Evolutionary conservation across 1,139 yeast genomes (phyloP).

Genomic region (Kodamaea suecica): DNA sequence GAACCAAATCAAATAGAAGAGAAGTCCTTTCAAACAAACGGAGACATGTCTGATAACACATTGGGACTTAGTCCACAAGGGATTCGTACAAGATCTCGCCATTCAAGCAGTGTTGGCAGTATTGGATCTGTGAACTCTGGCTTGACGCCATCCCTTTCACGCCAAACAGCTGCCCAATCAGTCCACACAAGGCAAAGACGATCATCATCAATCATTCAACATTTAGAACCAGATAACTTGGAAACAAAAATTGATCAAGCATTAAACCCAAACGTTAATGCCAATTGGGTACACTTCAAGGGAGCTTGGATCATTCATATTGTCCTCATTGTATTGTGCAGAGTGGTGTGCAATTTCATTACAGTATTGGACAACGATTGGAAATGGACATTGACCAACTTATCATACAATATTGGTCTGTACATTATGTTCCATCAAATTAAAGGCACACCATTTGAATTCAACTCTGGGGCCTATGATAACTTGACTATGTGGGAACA

Average conservation of each 20-base stretch:
- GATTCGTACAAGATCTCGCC: constrained; percentile 11
- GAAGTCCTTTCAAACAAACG: too few species aligned
- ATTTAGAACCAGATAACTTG: constrained; percentile 87
- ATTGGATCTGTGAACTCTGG: constrained; percentile 14
- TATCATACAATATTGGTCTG: constrained; percentile 85
- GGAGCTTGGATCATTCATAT: constrained; percentile 96
- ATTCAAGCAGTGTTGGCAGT: constrained; percentile 20
- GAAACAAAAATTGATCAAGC: constrained; percentile 93
- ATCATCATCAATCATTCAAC: constrained; percentile 63
- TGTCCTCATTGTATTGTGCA: constrained; percentile 71
- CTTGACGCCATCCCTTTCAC: constrained; percentile 30
- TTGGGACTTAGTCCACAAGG: background rate
- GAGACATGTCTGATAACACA: background rate
- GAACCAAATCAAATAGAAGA: too few species aligned
- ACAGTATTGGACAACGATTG: constrained; percentile 72
- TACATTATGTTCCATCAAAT: constrained; percentile 96
- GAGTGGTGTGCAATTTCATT: constrained; percentile 72
- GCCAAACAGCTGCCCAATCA: constrained; percentile 20
- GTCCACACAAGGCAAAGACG: constrained; percentile 40
- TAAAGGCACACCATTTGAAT: constrained; percentile 95
- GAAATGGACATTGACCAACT: constrained; percentile 92
- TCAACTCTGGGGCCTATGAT: constrained; percentile 95
- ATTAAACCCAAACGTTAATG: constrained; percentile 83
- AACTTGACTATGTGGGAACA: constrained; percentile 99
- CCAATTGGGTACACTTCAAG: constrained; percentile 93